A percentile compares a stretch with the other conserved stretches of the same genome.
These are phyloP conservation scores for Filobasidium uniguttulatum DNA, from an alignment of 1,284 basidiomycete species.

Conservation along the genomic window DNA sequence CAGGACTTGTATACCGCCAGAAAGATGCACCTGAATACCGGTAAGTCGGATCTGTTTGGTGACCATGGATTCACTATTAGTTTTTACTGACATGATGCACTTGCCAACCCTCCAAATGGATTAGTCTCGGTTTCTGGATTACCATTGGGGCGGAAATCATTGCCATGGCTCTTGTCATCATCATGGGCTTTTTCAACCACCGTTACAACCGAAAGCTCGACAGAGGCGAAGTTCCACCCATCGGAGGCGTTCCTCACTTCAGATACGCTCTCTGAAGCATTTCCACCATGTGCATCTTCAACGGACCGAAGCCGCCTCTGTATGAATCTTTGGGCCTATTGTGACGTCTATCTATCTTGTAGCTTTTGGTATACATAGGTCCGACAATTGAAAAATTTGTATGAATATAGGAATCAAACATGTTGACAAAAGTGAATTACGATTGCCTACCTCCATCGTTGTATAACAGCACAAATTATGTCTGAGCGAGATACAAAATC, in stretches of 20 bases:
- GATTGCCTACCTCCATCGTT: too few species aligned
- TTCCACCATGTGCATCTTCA: too few species aligned
- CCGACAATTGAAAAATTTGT: too few species aligned
- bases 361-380: too few species aligned
- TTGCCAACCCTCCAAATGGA: too few species aligned
- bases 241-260: conserved; percentile 12
- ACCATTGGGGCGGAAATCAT: conserved; percentile 24
- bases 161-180: conserved; percentile 17
- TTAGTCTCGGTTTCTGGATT: conserved; percentile 15
- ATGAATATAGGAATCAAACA: too few species aligned
- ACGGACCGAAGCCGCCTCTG: too few species aligned
- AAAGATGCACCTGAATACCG: conserved; percentile 19
- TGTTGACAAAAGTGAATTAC: too few species aligned
- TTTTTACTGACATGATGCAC: not conserved
- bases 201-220: conserved; percentile 8
- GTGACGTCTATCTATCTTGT: too few species aligned
- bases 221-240: conserved; percentile 4
- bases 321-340: too few species aligned
- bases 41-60: conserved; percentile 1
- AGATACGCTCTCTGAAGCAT: conserved; percentile 13
- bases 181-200: conserved; percentile 13
- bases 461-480: too few species aligned
- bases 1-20: conserved; percentile 28
- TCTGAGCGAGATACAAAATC: too few species aligned
- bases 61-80: conserved; percentile 5